Evolutionary conservation across 352 stramenopile species (phyloP), one percentile per base, ranked within the genome.

Genomic region (Globisporangium orthogonon): DNA sequence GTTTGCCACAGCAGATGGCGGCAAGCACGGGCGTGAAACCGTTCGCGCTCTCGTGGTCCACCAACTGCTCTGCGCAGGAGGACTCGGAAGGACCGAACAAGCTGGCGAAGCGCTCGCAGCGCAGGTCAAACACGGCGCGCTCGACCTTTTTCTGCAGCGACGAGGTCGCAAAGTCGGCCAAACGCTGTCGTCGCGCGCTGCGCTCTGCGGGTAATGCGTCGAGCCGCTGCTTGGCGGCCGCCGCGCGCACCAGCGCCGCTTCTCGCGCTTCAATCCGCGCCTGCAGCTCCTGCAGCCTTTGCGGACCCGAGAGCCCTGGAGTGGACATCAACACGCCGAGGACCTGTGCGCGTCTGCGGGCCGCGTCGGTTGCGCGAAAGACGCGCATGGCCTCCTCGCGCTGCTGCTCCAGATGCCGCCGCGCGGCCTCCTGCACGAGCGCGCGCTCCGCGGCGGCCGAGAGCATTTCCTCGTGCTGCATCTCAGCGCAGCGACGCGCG

Each of bases 21-120:
- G 66, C 67, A 2, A 90, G 60, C 37, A 73, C 51, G 29, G 77
- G 75, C 13, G 77, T 88, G 9, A 87, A 68, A 5, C 70, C 70
- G 14, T 87, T 87, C 23, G 60, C 39, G 23, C 79, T 88, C 46
- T 90, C 75, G 17, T 82, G 60, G 29, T 88, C 72, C 13, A 81
- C 44, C 30, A 86, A 35, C 7, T 47, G 33, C 3, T 15, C 14
- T 4, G 18, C 13, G 11, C 33, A 43, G 3, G 29, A 54, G 1
- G 47, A 55, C 6, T 44, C 33, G 18, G 54, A 23, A 23, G 23
- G 61, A 1, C 82, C 66, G 13, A 89, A 70, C 1, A 87, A 52
- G 10, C 57, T 55, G 4, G 83, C 53, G 13, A 90, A 62, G 14
- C 41, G 52, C 7, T 80, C 66, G 30, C 73, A 86, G 15, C 71